These are phyloP conservation scores for Puccinia triticina DNA, from an alignment of 1,284 basidiomycete genomes.

Conservation along the genomic window DNA sequence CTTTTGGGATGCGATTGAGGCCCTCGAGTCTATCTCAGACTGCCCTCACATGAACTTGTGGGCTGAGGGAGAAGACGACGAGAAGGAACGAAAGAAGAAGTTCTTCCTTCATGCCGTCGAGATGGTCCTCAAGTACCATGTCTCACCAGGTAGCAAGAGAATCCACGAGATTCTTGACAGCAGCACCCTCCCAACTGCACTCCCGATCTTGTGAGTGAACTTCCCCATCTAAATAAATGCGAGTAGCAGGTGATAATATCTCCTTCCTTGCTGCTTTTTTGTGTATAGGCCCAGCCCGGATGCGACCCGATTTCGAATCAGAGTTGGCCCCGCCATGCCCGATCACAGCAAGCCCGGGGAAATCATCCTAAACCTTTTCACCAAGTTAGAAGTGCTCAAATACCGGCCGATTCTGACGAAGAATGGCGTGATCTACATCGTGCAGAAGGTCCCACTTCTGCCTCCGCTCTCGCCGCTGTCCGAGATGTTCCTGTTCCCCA, in stretches of 20 bases:
- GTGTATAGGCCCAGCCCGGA: neutral
- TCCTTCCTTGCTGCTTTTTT: neutral
- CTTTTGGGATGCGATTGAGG: constrained; percentile 47
- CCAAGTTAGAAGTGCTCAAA: neutral
- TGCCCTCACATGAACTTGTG: neutral
- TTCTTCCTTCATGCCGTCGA: constrained; percentile 21
- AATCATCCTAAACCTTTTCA: constrained; percentile 25
- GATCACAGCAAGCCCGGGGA: neutral
- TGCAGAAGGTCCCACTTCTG: constrained; percentile 53
- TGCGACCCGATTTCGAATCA: constrained; percentile 11
- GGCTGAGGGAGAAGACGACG: constrained; percentile 7
- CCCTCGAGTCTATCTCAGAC: constrained; percentile 20
- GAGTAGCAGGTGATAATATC: neutral
- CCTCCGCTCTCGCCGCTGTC: constrained; percentile 57
- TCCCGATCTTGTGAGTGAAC: constrained; percentile 9
- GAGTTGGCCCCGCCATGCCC: constrained; percentile 22
- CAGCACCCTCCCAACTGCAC: constrained; percentile 23
- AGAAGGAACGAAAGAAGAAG: constrained; percentile 11
- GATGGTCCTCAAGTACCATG: constrained; percentile 26
- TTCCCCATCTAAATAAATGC: neutral
- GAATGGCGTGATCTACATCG: constrained; percentile 55
- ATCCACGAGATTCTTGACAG: constrained; percentile 18
- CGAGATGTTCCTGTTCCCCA: constrained; percentile 56
- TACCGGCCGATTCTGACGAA: constrained; percentile 55
- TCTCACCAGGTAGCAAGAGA: constrained; percentile 22